Base-by-base conservation (phyloP, 768 basidiomycete genomes). In the Scleroderma citrinum region DNA sequence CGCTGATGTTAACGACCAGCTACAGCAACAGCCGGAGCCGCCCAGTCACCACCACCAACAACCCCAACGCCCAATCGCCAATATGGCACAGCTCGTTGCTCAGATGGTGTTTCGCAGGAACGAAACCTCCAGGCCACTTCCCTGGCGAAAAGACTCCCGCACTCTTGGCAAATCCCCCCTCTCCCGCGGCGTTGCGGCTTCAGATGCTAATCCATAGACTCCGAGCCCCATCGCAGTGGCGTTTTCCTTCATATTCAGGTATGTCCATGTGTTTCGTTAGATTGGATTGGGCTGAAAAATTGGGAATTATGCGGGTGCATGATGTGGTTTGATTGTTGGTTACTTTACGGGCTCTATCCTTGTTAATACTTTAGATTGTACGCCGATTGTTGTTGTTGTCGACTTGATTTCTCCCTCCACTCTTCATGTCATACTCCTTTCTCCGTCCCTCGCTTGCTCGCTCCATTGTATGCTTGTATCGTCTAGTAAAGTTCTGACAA, bases 21-120 rank as follows among this genome's bases (percentile, higher is more conserved):
- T 20, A 19, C 26, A 32, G 21, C 45, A 39, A 29, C 34, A 14
- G 13, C 13, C 34, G 12, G 23, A 42, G 23, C 13, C 38, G 20
- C 19, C 19, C n/a, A 21, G 38, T 12, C 19, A 59, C 49, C 56
- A 49, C 10, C 21, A 45, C 6, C 36, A 29, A 24, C 30, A 46
- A 19, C 59, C 52, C 20, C 64, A 51, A 30, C 63, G 61, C 11
- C 41, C 47, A 14, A 59, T 62, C 26, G 58, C 62, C n/a, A 65
- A 23, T 42, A 57, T 75, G 42, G 62, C 69, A 39, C 73, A 74
- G 50, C 69, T 75, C 17, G 70, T 75, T 38, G 75, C 75, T 21
- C 71, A 72, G 58, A 75, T 75, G 75, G 62, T 75, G 30, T 66
- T 76, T 59, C 69, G 70, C 47, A 65, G 74, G 48, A 66, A 65